Conservation (phyloP, 2,329 filamentous ascomycete genomes). For the Fusarium sulawesiense region DNA sequence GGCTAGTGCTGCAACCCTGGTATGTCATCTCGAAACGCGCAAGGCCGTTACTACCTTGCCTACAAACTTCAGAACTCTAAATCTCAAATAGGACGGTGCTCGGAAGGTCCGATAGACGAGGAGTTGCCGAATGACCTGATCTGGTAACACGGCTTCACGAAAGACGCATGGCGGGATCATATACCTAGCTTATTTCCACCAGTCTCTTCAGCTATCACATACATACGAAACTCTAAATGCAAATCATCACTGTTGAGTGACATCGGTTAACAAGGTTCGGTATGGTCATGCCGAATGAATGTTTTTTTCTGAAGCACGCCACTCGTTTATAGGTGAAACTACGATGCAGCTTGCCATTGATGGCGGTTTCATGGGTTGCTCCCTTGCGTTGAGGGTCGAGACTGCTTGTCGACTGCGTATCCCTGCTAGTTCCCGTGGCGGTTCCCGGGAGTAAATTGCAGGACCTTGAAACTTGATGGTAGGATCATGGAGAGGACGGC, state of each 20-base stretch:
- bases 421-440: conserved; percentile 30
- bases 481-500: neutral
- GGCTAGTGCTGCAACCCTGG: conserved; percentile 6
- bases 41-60: conserved; percentile 1
- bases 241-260: conserved; percentile 1
- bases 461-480: neutral
- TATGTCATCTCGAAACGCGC: conserved; percentile 1
- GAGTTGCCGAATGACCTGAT: conserved; percentile 21
- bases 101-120: conserved; percentile 11
- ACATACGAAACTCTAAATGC: conserved; percentile 14
- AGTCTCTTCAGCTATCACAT: conserved; percentile 11
- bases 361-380: conserved; percentile 8
- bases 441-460: conserved; percentile 11
- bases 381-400: conserved; percentile 2
- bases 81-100: conserved; percentile 3
- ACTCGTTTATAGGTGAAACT: neutral
- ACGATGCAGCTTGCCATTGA: neutral
- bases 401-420: neutral
- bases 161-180: neutral
- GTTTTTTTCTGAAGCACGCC: neutral
- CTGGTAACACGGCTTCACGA: neutral
- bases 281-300: neutral
- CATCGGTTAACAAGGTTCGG: neutral
- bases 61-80: neutral
- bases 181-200: conserved; percentile 20